phyloP scores from a whole-genome alignment of 2,329 filamentous ascomycete genomes.

The Penicillium oxalicum region DNA sequence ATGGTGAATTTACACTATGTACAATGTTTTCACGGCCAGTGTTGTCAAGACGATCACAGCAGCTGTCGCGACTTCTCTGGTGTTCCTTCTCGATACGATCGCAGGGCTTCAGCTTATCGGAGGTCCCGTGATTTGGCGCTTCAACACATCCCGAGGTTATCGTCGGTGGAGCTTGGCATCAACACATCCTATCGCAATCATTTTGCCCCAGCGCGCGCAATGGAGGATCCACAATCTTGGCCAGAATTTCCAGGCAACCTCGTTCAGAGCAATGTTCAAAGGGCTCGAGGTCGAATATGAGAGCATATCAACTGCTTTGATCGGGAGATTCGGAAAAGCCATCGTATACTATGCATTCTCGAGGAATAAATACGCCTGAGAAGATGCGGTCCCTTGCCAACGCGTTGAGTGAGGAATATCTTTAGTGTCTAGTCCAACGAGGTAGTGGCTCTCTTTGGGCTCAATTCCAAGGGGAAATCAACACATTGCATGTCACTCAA shows the following conservation, averaged over 20 bases:
- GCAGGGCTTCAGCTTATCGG: constrained; percentile 3
- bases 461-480: constrained; percentile 19
- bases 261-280: too few species aligned
- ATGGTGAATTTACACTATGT: constrained; percentile 1
- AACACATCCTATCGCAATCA: too few species aligned
- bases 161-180: not conserved
- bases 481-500: constrained; percentile 9
- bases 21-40: not conserved
- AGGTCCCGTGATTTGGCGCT: constrained; percentile 3
- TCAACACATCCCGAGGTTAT: too few species aligned
- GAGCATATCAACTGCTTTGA: too few species aligned
- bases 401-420: constrained; percentile 14
- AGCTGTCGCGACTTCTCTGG: not conserved
- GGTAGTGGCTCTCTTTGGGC: constrained; percentile 17
- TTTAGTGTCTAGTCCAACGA: constrained; percentile 12
- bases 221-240: too few species aligned
- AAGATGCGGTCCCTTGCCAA: constrained; percentile 15
- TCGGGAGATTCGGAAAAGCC: too few species aligned
- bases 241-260: too few species aligned
- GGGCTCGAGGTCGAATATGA: too few species aligned
- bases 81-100: constrained; percentile 1
- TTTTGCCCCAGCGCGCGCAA: too few species aligned
- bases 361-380: constrained; percentile 12
- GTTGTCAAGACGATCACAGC: too few species aligned
- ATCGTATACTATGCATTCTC: constrained; percentile 14